Conservation (phyloP, 2,329 filamentous ascomycete genomes). For the Nothopassalora personata region DNA sequence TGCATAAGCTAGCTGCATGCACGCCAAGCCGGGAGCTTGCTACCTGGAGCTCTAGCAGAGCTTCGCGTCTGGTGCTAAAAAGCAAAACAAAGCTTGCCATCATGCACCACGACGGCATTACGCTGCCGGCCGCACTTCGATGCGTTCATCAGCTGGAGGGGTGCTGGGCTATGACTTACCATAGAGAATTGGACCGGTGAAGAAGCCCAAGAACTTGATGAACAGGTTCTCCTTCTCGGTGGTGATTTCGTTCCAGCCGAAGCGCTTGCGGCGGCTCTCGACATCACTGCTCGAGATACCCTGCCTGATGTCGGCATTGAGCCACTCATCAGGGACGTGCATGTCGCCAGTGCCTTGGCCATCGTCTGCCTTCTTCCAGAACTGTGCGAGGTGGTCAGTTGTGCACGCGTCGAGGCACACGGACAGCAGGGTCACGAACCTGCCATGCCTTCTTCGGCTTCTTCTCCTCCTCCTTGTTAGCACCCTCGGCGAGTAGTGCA, state of each 20-base stretch:
- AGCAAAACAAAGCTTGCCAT: conserved; percentile 11
- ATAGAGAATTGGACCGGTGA: conserved; percentile 71
- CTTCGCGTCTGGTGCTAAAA: conserved; percentile 13
- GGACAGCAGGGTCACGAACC: conserved; percentile 18
- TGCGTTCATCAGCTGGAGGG: conserved; percentile 4
- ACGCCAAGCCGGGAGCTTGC: conserved; percentile 6
- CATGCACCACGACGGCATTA: conserved; percentile 22
- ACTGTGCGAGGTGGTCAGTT: conserved; percentile 34
- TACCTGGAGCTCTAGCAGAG: conserved; percentile 1
- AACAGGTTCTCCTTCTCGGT: conserved; percentile 73
- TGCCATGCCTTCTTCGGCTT: conserved; percentile 53
- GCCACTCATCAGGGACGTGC: conserved; percentile 60
- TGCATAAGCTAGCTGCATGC: not conserved
- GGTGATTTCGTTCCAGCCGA: conserved; percentile 66
- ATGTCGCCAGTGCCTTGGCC: conserved; percentile 32
- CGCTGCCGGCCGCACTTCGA: conserved; percentile 4
- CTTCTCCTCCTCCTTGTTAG: conserved; percentile 34
- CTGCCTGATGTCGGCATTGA: conserved; percentile 61
- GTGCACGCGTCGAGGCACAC: not conserved
- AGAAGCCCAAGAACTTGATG: conserved; percentile 69
- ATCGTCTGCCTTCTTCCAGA: conserved; percentile 45
- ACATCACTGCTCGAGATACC: conserved; percentile 58
- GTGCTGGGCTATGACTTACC: conserved; percentile 47
- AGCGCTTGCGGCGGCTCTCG: conserved; percentile 59
- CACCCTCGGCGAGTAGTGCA: conserved; percentile 39